Conservation (phyloP, 371 early-diverging fungal species). For the Lichtheimia corymbifera region DNA sequence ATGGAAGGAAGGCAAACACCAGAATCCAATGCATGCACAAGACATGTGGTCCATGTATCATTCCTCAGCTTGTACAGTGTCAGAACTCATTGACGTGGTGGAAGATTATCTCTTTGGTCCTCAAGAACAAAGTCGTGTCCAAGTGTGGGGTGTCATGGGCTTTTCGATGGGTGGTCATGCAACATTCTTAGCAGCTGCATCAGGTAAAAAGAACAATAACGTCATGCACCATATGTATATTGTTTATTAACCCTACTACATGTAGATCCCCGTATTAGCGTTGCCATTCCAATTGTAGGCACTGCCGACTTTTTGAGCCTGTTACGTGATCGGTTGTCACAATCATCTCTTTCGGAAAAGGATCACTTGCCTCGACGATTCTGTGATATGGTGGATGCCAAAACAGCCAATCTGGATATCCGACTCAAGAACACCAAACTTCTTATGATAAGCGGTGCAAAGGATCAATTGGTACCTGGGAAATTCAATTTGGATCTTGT, state of each 20-base stretch:
- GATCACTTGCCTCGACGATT: slow-evolving; percentile 28
- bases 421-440: slow-evolving; percentile 29
- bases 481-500: slow-evolving; percentile 25
- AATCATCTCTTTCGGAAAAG: slow-evolving; percentile 11
- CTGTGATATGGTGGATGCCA: slow-evolving; percentile 11
- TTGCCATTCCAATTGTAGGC: slow-evolving; percentile 45
- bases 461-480: slow-evolving; percentile 35
- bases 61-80: slow-evolving; percentile 42
- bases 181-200: slow-evolving; percentile 46
- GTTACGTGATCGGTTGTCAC: slow-evolving; percentile 25
- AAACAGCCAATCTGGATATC: slow-evolving; percentile 17
- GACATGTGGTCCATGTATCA: slow-evolving; percentile 57
- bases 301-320: slow-evolving; percentile 34
- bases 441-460: slow-evolving; percentile 35
- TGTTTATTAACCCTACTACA: background rate
- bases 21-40: slow-evolving; percentile 48
- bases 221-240: background rate
- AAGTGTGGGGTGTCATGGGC: slow-evolving; percentile 53
- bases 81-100: slow-evolving; percentile 53
- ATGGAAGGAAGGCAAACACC: slow-evolving; percentile 35
- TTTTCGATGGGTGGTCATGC: slow-evolving; percentile 63
- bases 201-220: slow-evolving; percentile 33
- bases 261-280: slow-evolving; percentile 43
- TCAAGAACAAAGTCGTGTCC: slow-evolving; percentile 18
- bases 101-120: slow-evolving; percentile 46